A percentile compares a stretch with the other conserved stretches of the same genome.
phyloP scores from a whole-genome alignment of 495 filamentous ascomycete genomes.

The Usnea hakonensis region DNA sequence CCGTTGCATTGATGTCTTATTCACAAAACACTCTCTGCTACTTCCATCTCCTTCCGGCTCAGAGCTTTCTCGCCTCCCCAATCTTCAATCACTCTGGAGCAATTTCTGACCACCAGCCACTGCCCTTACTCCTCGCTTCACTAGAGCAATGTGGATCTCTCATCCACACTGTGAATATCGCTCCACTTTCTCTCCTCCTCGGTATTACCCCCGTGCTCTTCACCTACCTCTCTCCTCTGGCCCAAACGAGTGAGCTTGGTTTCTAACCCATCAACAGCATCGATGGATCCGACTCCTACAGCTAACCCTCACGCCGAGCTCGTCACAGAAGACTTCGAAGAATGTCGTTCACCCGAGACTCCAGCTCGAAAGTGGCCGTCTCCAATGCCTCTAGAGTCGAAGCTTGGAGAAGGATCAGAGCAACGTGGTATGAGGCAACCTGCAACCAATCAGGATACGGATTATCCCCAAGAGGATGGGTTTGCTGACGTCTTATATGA shows the following conservation, averaged over 20 bases:
- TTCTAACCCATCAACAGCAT: neutral
- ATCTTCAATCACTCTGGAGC: neutral
- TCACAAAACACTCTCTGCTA: neutral
- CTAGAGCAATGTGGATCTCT: neutral
- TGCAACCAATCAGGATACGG: neutral
- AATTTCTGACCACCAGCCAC: neutral
- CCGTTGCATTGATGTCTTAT: no score
- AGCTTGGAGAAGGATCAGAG: neutral
- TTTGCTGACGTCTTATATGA: neutral
- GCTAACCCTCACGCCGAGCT: neutral
- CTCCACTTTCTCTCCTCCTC: constrained; percentile 1
- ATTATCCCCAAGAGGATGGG: neutral
- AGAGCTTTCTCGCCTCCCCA: neutral
- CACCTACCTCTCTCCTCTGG: neutral
- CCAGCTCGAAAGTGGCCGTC: neutral
- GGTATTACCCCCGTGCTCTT: neutral
- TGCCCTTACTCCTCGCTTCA: neutral
- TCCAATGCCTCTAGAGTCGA: neutral
- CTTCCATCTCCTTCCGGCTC: neutral
- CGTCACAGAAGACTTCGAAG: neutral
- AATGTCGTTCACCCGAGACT: neutral
- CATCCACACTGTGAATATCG: neutral
- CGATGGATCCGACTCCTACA: neutral
- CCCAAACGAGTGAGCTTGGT: neutral
- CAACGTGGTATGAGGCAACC: neutral